Evolutionary conservation across 176 grass and related monocot species (phyloP).

Genomic region (Olyra latifolia): DNA sequence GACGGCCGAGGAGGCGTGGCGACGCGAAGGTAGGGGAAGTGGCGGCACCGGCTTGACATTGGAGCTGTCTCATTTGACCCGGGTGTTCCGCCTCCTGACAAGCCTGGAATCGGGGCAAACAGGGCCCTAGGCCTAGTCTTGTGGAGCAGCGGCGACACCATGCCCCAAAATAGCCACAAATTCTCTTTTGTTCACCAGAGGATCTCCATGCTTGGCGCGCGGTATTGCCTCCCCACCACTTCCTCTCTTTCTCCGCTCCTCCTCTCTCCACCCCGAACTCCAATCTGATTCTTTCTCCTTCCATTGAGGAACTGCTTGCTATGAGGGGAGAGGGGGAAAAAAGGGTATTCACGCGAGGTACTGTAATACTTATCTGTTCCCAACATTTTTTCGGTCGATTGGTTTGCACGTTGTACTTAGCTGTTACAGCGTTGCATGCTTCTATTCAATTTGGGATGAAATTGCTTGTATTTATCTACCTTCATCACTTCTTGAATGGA

Average conservation of each 20-base stretch:
- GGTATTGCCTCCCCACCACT: conserved; percentile 12
- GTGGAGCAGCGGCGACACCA: not conserved
- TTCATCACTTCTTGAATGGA: too few species aligned
- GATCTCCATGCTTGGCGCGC: conserved; percentile 23
- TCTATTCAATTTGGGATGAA: not conserved
- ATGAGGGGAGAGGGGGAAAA: not conserved
- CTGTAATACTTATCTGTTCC: not conserved
- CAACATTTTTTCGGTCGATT: not conserved
- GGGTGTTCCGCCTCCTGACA: not conserved
- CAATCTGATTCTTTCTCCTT: conserved; percentile 18
- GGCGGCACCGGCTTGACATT: not conserved
- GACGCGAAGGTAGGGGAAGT: not conserved
- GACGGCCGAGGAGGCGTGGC: too few species aligned
- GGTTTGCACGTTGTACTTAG: not conserved
- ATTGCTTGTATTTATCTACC: not conserved
- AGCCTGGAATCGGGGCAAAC: not conserved
- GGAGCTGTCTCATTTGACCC: not conserved
- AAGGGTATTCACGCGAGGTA: conserved; percentile 32
- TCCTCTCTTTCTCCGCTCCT: not conserved
- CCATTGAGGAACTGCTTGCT: not conserved
- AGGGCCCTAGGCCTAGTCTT: not conserved
- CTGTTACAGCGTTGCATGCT: not conserved
- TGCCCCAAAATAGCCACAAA: conserved; percentile 10
- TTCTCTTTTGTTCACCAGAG: conserved; percentile 3
- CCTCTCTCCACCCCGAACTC: not conserved